These are phyloP conservation scores for Ocimum tenuiflorum DNA, from an alignment of 257 asterid species.

Conservation along the genomic window DNA sequence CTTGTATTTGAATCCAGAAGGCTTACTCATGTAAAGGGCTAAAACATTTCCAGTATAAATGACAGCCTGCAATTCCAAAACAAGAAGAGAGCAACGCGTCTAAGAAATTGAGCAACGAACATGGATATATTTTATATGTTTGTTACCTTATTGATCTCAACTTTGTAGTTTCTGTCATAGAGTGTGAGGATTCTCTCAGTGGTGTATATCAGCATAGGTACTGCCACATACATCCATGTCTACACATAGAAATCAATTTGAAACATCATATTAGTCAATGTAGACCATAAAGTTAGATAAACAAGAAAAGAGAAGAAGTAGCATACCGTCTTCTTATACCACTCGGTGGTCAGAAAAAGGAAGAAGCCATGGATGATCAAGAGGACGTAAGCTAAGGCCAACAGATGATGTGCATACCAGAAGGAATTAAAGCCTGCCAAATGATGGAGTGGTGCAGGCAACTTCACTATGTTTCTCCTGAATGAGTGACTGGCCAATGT, in stretches of 20 bases:
- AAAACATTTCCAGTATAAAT: slow-evolving; percentile 80
- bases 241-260: slow-evolving; percentile 20
- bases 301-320: background rate
- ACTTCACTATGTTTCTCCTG: slow-evolving; percentile 60
- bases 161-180: slow-evolving; percentile 49
- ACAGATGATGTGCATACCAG: slow-evolving; percentile 90
- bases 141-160: slow-evolving; percentile 56
- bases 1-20: slow-evolving; percentile 75
- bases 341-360: slow-evolving; percentile 48
- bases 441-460: slow-evolving; percentile 52
- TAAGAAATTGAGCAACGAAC: background rate
- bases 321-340: slow-evolving; percentile 72
- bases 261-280: background rate
- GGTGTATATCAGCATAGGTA: slow-evolving; percentile 53
- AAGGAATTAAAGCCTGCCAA: slow-evolving; percentile 84
- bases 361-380: slow-evolving; percentile 69
- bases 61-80: slow-evolving; percentile 54
- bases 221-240: slow-evolving; percentile 86
- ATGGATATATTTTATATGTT: no score
- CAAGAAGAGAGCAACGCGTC: background rate
- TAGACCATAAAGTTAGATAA: background rate
- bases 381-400: slow-evolving; percentile 61
- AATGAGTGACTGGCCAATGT: slow-evolving; percentile 66
- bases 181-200: slow-evolving; percentile 58
- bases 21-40: slow-evolving; percentile 79